phyloP scores from a whole-genome alignment of 1,284 basidiomycete species.

The Neolentinus lepideus region DNA sequence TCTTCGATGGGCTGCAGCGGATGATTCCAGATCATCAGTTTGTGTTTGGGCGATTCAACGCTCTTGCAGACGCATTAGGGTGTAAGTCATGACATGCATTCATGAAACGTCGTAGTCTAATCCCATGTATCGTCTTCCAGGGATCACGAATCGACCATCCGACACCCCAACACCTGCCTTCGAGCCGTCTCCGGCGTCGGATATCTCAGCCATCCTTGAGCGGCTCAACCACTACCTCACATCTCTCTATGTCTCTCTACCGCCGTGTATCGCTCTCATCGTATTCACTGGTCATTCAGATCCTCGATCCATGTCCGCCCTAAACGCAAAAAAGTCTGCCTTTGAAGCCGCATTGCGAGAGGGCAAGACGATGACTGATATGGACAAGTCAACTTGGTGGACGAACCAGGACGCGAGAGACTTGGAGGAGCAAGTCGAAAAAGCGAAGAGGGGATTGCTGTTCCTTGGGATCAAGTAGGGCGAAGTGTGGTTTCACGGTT shows the following conservation, averaged over 20 bases:
- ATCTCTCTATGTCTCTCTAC: slow-evolving; percentile 60
- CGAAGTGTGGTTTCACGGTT: no score
- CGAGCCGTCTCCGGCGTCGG: slow-evolving; percentile 17
- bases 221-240: slow-evolving; percentile 56
- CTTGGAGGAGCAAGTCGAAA: slow-evolving; percentile 72
- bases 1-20: slow-evolving; percentile 58
- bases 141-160: slow-evolving; percentile 48
- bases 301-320: slow-evolving; percentile 67
- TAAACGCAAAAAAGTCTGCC: slow-evolving; percentile 60
- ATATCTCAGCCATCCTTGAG: slow-evolving; percentile 23
- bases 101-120: neutral
- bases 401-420: slow-evolving; percentile 67
- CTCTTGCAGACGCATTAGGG: slow-evolving; percentile 65
- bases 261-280: slow-evolving; percentile 72
- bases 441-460: slow-evolving; percentile 72
- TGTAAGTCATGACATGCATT: slow-evolving; percentile 45
- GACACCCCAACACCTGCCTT: slow-evolving; percentile 13
- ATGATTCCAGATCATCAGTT: slow-evolving; percentile 68
- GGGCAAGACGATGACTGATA: slow-evolving; percentile 41
- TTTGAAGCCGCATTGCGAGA: slow-evolving; percentile 69
- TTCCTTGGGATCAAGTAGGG: slow-evolving; percentile 69
- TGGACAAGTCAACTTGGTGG: slow-evolving; percentile 52
- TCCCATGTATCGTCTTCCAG: slow-evolving; percentile 28
- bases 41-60: slow-evolving; percentile 76
- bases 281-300: slow-evolving; percentile 85